These are phyloP conservation scores for Diplotaxis tenuifolia DNA, from an alignment of 345 rosid species.

Conservation along the genomic window DNA sequence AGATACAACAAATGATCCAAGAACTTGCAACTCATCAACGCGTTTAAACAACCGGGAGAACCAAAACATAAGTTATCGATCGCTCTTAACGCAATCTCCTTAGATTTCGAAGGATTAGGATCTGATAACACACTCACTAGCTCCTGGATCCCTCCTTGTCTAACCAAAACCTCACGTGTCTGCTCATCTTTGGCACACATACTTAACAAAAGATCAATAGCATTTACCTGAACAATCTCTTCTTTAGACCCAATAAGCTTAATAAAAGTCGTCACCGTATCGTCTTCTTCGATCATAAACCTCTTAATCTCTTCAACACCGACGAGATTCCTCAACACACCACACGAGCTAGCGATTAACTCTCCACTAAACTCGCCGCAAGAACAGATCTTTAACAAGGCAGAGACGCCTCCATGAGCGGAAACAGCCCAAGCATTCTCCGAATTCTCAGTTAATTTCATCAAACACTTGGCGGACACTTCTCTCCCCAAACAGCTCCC, in stretches of 20 bases:
- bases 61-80: constrained; percentile 73
- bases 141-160: constrained; percentile 64
- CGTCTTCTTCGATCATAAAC: constrained; percentile 74
- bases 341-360: constrained; percentile 57
- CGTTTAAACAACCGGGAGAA: constrained; percentile 41
- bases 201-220: constrained; percentile 62
- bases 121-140: constrained; percentile 58
- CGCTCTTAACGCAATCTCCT: constrained; percentile 62
- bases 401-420: constrained; percentile 93
- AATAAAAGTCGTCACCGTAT: constrained; percentile 51
- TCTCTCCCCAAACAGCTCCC: constrained; percentile 53
- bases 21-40: constrained; percentile 55
- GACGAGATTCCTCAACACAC: constrained; percentile 71
- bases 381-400: constrained; percentile 66
- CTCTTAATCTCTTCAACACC: constrained; percentile 86
- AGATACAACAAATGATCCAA: constrained; percentile 53
- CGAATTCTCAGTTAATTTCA: constrained; percentile 64
- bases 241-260: constrained; percentile 66
- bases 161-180: constrained; percentile 48
- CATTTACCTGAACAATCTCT: constrained; percentile 68
- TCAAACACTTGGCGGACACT: constrained; percentile 59
- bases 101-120: constrained; percentile 58
- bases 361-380: constrained; percentile 41
- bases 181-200: constrained; percentile 66
- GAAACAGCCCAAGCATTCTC: constrained; percentile 97